Base-by-base conservation (phyloP, 495 filamentous ascomycete species). In the Lepraria neglecta region DNA sequence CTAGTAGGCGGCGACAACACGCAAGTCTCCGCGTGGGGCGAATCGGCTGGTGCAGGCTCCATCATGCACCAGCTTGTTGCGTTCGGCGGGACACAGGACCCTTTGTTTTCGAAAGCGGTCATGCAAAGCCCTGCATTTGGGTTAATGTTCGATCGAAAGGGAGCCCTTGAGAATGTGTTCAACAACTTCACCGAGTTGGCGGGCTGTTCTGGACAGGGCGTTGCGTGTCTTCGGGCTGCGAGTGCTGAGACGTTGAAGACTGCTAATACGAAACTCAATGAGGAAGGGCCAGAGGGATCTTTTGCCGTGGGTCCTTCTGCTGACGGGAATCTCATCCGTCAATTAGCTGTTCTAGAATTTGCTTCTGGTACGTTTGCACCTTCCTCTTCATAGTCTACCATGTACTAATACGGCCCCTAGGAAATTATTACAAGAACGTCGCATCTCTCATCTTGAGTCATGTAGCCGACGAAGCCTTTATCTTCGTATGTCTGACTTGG, bases 41-140 rank as follows among this genome's bases (percentile, higher is more conserved):
- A 74, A 58, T 72, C 71, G 14, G 73, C 73, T 53, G 76, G 76
- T 55, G 75, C 68, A 6, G 74, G 71, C 42, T 75, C 72, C 55
- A 73, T 75, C 47, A 61, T 78, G 54, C 75, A 77, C 64, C 74
- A 75, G 9, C 63, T 77, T 14, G 67, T 68, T 27, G 73, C 70
- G 2, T 66, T 71, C 52, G 66, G 66, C 2, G 79, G 80, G 3
- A 71, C 70, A 17, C 73, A 77, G 12, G 70, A 78, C 55, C 80
- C 78, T 0, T 66, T 79, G 1, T 82, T 82, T 66, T 67, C 64
- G 3, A 71, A 69, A 57, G 78, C 73, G 9, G 74, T 79, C 33
- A 53, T 81, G 42, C 77, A 76, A 61, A 77, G 77, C 17, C 78
- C 80, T 6, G 78, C 76, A 14, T 83, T 77, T 51, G 72, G 73